phyloP scores from a whole-genome alignment of 208 protist species.

The Trypanosoma conorhini region DNA sequence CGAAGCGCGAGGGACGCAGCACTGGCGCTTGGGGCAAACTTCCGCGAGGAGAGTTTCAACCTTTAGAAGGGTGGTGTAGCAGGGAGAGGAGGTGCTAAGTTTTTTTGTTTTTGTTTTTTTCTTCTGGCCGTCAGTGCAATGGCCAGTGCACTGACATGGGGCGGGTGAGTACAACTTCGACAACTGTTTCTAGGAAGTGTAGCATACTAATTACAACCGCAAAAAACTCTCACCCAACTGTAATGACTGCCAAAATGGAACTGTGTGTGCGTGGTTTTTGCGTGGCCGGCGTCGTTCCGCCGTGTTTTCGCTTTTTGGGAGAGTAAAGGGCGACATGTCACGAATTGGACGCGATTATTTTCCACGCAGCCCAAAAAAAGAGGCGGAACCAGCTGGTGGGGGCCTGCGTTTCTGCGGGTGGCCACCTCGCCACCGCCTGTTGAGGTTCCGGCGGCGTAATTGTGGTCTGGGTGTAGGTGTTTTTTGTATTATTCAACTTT shows the following conservation, averaged over 20 bases:
- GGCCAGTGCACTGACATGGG: neutral
- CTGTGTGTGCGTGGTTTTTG: neutral
- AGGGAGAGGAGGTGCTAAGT: neutral
- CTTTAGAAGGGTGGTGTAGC: neutral
- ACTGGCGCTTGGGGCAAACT: constrained; percentile 21
- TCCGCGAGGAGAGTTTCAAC: constrained; percentile 28
- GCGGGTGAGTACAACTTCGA: neutral
- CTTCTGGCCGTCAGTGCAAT: neutral
- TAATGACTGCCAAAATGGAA: neutral
- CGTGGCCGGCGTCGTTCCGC: too few species aligned
- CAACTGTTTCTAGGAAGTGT: neutral
- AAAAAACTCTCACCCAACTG: neutral
- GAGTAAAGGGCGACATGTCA: too few species aligned
- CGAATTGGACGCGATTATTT: too few species aligned
- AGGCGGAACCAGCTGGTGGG: too few species aligned
- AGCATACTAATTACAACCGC: neutral
- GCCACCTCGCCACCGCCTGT: too few species aligned
- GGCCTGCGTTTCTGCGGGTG: too few species aligned
- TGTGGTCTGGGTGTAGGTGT: neutral
- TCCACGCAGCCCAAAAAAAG: too few species aligned
- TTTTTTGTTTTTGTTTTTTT: constrained; percentile 7
- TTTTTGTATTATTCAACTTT: too few species aligned
- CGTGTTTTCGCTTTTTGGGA: too few species aligned
- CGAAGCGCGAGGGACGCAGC: constrained; percentile 16
- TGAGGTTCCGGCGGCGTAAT: too few species aligned